These are phyloP conservation scores for Fusarium mangiferae DNA, from an alignment of 2,329 filamentous ascomycete species.

Conservation along the genomic window DNA sequence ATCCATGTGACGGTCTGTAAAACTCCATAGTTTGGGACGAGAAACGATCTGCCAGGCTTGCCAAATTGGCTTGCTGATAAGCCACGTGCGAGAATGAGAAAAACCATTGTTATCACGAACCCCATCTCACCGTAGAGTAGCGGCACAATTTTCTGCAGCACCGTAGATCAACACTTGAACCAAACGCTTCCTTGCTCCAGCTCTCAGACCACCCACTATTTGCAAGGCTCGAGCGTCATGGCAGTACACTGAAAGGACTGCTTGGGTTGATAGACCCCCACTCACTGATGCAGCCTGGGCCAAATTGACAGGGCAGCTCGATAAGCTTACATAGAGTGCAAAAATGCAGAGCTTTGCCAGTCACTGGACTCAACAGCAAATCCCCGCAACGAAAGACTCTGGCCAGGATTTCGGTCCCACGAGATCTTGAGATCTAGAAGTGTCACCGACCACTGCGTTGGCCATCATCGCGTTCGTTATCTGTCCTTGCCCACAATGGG, in stretches of 20 bases:
- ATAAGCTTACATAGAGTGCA: slow-evolving; percentile 23
- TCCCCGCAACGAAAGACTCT: not conserved
- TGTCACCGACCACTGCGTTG: not conserved
- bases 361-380: not conserved
- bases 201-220: slow-evolving; percentile 2
- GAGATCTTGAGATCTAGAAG: slow-evolving; percentile 10
- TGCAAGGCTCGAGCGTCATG: slow-evolving; percentile 22
- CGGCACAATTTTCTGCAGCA: not conserved
- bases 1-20: not conserved
- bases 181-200: not conserved
- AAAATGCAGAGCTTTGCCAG: slow-evolving; percentile 11
- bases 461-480: not conserved
- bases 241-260: slow-evolving; percentile 1
- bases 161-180: not conserved
- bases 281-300: not conserved
- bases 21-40: not conserved
- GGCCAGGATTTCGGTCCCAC: not conserved
- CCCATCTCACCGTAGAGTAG: not conserved
- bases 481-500: not conserved
- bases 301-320: slow-evolving; percentile 10
- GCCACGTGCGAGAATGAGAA: not conserved
- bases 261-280: slow-evolving; percentile 3
- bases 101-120: not conserved
- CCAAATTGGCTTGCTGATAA: not conserved
- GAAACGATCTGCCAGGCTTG: not conserved